These are phyloP conservation scores for Ganoderma meredithae DNA, from an alignment of 1,284 basidiomycete species.

Conservation along the genomic window DNA sequence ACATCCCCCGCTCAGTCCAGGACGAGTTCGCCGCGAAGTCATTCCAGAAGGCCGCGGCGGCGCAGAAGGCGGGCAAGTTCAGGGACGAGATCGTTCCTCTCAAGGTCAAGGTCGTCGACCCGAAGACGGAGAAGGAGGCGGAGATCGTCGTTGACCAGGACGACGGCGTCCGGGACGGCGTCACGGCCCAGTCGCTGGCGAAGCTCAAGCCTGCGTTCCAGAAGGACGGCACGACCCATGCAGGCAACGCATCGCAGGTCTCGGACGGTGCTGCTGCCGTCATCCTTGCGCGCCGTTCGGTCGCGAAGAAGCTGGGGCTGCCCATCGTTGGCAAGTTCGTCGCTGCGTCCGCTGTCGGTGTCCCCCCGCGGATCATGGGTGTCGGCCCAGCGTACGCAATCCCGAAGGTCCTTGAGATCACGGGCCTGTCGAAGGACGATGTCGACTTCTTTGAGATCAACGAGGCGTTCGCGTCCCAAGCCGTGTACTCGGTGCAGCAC, in stretches of 20 bases:
- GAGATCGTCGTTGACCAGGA: slow-evolving; percentile 86
- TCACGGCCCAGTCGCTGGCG: slow-evolving; percentile 84
- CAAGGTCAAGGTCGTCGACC: slow-evolving; percentile 78
- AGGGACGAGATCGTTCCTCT: slow-evolving; percentile 91
- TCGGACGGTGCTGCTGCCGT: slow-evolving; percentile 99
- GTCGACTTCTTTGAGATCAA: slow-evolving; percentile 96
- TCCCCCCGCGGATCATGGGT: slow-evolving; percentile 90
- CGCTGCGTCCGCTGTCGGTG: slow-evolving; percentile 80
- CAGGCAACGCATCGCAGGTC: slow-evolving; percentile 93
- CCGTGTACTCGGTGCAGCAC: slow-evolving; percentile 81
- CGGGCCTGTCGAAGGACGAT: slow-evolving; percentile 77
- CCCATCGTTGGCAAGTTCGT: slow-evolving; percentile 95
- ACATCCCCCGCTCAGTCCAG: slow-evolving; percentile 78
- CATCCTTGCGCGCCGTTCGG: slow-evolving; percentile 85
- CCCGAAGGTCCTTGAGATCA: slow-evolving; percentile 78
- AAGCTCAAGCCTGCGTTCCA: slow-evolving; percentile 96
- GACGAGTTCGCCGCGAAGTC: slow-evolving; percentile 90
- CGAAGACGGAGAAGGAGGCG: slow-evolving; percentile 85
- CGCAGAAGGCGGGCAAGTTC: slow-evolving; percentile 93
- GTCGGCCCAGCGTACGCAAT: slow-evolving; percentile 94
- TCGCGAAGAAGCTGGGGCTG: slow-evolving; percentile 89
- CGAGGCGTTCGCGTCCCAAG: slow-evolving; percentile 93
- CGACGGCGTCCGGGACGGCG: slow-evolving; percentile 93
- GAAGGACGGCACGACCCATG: slow-evolving; percentile 92
- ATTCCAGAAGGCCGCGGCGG: slow-evolving; percentile 87